phyloP scores from a whole-genome alignment of 352 stramenopile genomes.

The Thalassiosira exigua region DNA sequence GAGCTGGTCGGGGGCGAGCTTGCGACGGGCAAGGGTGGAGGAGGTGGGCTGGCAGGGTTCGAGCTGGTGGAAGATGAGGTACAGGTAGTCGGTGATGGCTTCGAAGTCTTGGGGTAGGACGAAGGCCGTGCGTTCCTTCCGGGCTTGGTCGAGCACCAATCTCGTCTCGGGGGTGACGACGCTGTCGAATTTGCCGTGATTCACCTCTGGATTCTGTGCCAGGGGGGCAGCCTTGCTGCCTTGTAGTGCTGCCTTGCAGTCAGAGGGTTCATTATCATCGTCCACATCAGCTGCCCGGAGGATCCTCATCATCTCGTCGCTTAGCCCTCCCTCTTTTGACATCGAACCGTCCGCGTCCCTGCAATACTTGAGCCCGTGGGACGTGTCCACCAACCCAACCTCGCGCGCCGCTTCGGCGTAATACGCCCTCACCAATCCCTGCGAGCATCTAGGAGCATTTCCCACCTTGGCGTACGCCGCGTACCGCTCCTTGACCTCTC shows the following conservation, averaged over 20 bases:
- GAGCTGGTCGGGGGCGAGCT: background rate
- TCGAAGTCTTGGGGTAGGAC: slow-evolving; percentile 12
- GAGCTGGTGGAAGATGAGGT: slow-evolving; percentile 14
- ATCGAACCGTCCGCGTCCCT: background rate
- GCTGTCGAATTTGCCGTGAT: slow-evolving; percentile 8
- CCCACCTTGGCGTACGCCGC: background rate
- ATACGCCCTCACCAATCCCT: slow-evolving; percentile 9
- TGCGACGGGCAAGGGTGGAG: background rate
- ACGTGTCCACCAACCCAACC: slow-evolving; percentile 9
- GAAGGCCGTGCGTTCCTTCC: background rate
- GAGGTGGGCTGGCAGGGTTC: slow-evolving; percentile 5
- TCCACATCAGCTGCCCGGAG: background rate
- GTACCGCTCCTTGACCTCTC: background rate
- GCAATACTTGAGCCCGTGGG: slow-evolving; percentile 2
- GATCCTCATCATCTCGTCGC: slow-evolving; percentile 14
- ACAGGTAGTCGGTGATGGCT: slow-evolving; percentile 13
- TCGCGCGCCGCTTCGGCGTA: slow-evolving; percentile 3
- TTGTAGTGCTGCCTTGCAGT: no score
- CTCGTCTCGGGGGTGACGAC: background rate
- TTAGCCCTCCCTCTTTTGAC: background rate
- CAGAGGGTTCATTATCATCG: no score
- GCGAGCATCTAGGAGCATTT: background rate
- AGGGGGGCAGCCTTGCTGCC: background rate
- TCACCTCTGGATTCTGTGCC: background rate
- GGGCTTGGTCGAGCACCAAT: background rate